phyloP scores from a whole-genome alignment of 2,329 filamentous ascomycete genomes.

The Apiospora phragmitis region DNA sequence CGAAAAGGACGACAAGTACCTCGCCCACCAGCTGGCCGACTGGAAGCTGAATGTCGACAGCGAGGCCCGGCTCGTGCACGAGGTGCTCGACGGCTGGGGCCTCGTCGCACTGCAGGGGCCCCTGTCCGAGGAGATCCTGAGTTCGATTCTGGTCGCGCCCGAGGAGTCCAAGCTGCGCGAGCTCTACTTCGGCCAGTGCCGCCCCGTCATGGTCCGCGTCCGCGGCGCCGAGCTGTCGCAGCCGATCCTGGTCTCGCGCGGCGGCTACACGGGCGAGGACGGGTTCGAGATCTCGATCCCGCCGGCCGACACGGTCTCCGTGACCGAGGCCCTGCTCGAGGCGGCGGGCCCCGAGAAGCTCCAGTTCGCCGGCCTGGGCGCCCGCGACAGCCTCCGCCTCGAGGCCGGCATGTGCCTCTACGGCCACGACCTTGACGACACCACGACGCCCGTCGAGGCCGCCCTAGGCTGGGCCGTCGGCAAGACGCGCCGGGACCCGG shows the following conservation, averaged over 20 bases:
- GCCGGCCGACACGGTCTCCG: conserved; percentile 60
- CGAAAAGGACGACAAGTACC: conserved; percentile 81
- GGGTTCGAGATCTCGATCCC: conserved; percentile 95
- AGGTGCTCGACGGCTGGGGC: conserved; percentile 70
- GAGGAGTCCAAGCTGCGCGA: conserved; percentile 57
- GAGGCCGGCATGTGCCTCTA: conserved; percentile 99
- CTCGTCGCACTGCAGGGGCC: conserved; percentile 91
- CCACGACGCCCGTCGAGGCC: conserved; percentile 60
- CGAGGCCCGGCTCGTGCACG: conserved; percentile 60
- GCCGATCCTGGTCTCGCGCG: conserved; percentile 75
- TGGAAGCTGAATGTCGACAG: conserved; percentile 56
- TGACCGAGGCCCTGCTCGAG: conserved; percentile 70
- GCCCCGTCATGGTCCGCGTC: conserved; percentile 65
- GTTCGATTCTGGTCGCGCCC: conserved; percentile 57
- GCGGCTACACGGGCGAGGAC: conserved; percentile 96
- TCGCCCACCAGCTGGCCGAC: conserved; percentile 66
- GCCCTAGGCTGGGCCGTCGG: conserved; percentile 77
- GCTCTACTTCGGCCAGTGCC: conserved; percentile 80
- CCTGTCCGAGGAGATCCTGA: conserved; percentile 68
- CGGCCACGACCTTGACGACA: conserved; percentile 91
- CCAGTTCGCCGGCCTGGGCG: conserved; percentile 83
- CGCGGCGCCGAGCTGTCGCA: conserved; percentile 46
- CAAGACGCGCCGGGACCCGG: conserved; percentile 63
- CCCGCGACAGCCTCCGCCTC: conserved; percentile 86
- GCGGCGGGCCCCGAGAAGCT: conserved; percentile 62